Percentiles rank a stretch among this genome's conserved stretches.
These are phyloP conservation scores for Cladosporium velox DNA, from an alignment of 2,329 filamentous ascomycete species.

Conservation along the genomic window DNA sequence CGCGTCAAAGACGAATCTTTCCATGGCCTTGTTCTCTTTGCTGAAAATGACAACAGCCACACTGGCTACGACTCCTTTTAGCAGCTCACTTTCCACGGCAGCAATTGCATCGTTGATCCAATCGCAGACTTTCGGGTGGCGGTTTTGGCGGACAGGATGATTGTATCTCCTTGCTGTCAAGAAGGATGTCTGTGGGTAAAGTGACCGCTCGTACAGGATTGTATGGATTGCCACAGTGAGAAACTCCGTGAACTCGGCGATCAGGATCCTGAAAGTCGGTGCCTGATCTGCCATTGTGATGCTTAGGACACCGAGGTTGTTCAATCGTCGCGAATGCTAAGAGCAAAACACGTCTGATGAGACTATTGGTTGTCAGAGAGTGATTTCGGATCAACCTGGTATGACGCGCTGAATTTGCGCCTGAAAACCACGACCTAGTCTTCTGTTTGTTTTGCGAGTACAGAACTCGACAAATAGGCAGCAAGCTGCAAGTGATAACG, in stretches of 20 bases:
- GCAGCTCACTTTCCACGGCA: slow-evolving; percentile 70
- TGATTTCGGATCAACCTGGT: neutral
- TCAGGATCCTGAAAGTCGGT: slow-evolving; percentile 56
- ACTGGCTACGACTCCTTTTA: slow-evolving; percentile 57
- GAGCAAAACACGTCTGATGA: neutral
- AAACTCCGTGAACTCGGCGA: slow-evolving; percentile 74
- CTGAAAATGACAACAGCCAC: slow-evolving; percentile 60
- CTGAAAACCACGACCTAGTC: neutral
- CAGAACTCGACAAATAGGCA: neutral
- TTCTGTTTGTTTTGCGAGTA: neutral
- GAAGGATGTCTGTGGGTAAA: slow-evolving; percentile 80
- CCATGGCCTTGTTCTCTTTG: slow-evolving; percentile 55
- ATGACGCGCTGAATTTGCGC: neutral
- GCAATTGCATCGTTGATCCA: slow-evolving; percentile 82
- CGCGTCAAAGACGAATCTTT: slow-evolving; percentile 64
- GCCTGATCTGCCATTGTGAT: neutral
- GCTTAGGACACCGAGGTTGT: neutral
- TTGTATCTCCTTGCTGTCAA: slow-evolving; percentile 79
- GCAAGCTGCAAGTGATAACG: neutral
- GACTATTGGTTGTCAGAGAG: neutral
- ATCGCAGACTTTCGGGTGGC: slow-evolving; percentile 80
- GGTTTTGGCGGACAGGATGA: slow-evolving; percentile 78
- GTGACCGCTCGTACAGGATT: slow-evolving; percentile 75
- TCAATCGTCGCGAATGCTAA: neutral
- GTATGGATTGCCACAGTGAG: slow-evolving; percentile 82